phyloP scores from a whole-genome alignment of 2,329 filamentous ascomycete species.

The Cladorrhinum sp. region DNA sequence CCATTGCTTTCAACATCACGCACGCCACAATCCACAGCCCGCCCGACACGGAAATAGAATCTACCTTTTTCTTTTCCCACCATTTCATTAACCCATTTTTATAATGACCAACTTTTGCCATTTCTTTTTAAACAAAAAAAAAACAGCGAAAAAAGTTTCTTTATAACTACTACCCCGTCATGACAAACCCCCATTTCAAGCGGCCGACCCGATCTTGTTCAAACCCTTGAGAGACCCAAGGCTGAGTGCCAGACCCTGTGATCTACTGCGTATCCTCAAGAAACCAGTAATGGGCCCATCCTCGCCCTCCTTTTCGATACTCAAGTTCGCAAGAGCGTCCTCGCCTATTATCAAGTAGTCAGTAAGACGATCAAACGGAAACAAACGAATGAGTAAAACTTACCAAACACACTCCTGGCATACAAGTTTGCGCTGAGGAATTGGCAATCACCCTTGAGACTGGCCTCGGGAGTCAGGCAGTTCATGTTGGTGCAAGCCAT shows the following conservation, averaged over 20 bases:
- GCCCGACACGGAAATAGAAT: too few species aligned
- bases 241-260: slow-evolving; percentile 90
- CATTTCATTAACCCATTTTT: background rate
- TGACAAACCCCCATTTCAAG: slow-evolving; percentile 24
- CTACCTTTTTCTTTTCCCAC: too few species aligned
- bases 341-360: slow-evolving; percentile 61
- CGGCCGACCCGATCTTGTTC: slow-evolving; percentile 67
- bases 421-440: slow-evolving; percentile 97
- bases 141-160: background rate
- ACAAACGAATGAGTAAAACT: slow-evolving; percentile 39
- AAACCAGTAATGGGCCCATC: slow-evolving; percentile 95
- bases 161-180: background rate
- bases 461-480: slow-evolving; percentile 93
- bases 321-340: slow-evolving; percentile 95
- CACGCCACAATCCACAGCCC: too few species aligned
- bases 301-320: slow-evolving; percentile 95
- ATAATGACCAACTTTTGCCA: background rate
- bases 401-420: slow-evolving; percentile 96
- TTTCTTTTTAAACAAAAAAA: background rate
- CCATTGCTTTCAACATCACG: too few species aligned
- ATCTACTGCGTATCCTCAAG: slow-evolving; percentile 94
- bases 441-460: slow-evolving; percentile 94
- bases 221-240: slow-evolving; percentile 91
- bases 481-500: slow-evolving; percentile 99
- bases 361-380: slow-evolving; percentile 8